phyloP scores from a whole-genome alignment of 208 protist species.

The Porcisia deanei region DNA sequence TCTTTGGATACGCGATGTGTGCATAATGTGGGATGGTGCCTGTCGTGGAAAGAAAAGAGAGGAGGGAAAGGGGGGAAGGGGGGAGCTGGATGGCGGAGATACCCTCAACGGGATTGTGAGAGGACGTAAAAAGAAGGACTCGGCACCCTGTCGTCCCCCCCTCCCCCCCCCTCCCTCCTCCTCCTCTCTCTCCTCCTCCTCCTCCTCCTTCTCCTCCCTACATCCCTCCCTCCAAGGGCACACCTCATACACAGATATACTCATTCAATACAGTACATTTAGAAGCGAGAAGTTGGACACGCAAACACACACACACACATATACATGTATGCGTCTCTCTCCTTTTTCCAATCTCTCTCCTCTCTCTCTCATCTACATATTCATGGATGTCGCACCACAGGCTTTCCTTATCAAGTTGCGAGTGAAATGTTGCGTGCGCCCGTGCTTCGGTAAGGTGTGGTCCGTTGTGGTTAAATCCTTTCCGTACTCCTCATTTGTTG shows the following conservation, averaged over 20 bases:
- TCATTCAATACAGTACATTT: too few relatives aligned
- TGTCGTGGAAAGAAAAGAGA: not conserved
- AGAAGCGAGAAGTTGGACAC: not conserved
- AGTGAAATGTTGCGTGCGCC: slow-evolving; percentile 77
- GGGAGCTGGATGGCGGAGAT: not conserved
- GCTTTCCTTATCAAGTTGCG: slow-evolving; percentile 39
- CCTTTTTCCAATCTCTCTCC: too few relatives aligned
- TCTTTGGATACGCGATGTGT: not conserved
- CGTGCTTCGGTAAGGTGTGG: slow-evolving; percentile 37
- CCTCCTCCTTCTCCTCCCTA: too few relatives aligned
- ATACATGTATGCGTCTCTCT: not conserved
- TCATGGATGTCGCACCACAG: slow-evolving; percentile 82
- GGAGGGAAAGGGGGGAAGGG: not conserved
- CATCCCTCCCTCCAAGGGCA: not conserved
- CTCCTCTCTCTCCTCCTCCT: too few relatives aligned
- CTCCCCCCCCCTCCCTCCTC: not conserved
- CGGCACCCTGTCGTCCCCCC: not conserved
- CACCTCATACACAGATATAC: not conserved
- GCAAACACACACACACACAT: slow-evolving; percentile 1
- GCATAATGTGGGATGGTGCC: not conserved
- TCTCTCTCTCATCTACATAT: slow-evolving; percentile 63
- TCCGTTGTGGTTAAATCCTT: slow-evolving; percentile 37
- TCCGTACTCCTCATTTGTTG: slow-evolving; percentile 71
- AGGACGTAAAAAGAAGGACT: not conserved
- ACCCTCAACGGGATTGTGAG: not conserved